These are phyloP conservation scores for Yamadazyma jaroonii DNA, from an alignment of 1,139 yeast genomes.

Conservation along the genomic window DNA sequence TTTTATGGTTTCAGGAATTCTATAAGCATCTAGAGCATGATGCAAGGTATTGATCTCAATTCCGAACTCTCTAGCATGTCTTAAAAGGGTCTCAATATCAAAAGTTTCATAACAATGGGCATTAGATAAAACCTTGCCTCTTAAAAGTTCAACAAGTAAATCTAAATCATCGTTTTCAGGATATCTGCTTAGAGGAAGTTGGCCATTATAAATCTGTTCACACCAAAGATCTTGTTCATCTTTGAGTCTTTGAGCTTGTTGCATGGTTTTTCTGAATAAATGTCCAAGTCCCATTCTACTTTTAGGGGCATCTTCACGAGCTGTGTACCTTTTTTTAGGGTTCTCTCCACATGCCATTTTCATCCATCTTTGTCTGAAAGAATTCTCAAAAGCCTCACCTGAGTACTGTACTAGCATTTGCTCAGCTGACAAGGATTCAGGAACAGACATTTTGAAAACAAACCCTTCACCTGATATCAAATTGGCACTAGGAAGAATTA, in stretches of 20 bases:
- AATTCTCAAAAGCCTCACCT: conserved; percentile 1
- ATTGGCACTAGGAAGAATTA: conserved; percentile 8
- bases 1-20: conserved; percentile 6
- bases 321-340: conserved; percentile 7
- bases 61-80: conserved; percentile 8
- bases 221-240: conserved; percentile 8
- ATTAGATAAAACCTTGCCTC: conserved; percentile 7
- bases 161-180: conserved; percentile 7
- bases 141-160: conserved; percentile 5
- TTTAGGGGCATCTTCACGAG: conserved; percentile 6
- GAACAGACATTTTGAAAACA: conserved; percentile 6
- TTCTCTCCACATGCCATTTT: conserved; percentile 10
- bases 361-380: conserved; percentile 7
- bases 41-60: conserved; percentile 8
- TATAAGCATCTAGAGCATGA: conserved; percentile 7
- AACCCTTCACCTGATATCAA: conserved; percentile 8
- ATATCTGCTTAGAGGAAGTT: neutral
- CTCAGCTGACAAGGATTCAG: conserved; percentile 5
- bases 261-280: conserved; percentile 8
- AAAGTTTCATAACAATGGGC: conserved; percentile 8
- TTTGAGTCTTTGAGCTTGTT: conserved; percentile 4
- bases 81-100: conserved; percentile 7
- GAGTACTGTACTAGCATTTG: conserved; percentile 7
- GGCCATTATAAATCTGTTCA: conserved; percentile 1
- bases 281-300: conserved; percentile 8